Percentiles rank a stretch among this genome's conserved stretches.
phyloP scores from a whole-genome alignment of 2,329 filamentous ascomycete species.

The Fusarium marasasianum region DNA sequence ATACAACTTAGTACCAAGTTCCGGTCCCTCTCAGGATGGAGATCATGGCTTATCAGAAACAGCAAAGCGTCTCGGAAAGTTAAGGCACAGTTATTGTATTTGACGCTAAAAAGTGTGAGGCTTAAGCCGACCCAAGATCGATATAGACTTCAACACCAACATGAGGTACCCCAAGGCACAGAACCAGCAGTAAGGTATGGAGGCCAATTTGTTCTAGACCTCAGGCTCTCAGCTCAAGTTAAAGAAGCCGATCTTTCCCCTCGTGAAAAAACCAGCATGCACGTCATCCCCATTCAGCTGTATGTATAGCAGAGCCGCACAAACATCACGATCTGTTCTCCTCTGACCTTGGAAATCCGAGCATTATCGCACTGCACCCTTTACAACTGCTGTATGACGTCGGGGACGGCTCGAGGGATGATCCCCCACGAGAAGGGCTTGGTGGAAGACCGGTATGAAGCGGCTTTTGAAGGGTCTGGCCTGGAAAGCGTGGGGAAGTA shows the following conservation, averaged over 20 bases:
- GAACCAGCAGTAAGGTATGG: not conserved
- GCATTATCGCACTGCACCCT: not conserved
- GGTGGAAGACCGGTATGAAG: conserved; percentile 9
- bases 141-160: not conserved
- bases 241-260: not conserved
- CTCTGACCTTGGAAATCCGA: not conserved
- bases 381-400: conserved; percentile 11
- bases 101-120: not conserved
- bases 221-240: not conserved
- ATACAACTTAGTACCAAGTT: not conserved
- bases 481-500: conserved; percentile 16
- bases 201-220: not conserved
- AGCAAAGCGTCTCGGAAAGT: not conserved
- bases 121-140: not conserved
- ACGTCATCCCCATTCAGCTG: conserved; percentile 1
- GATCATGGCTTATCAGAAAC: not conserved
- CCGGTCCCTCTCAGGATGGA: not conserved
- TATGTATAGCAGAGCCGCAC: conserved; percentile 8
- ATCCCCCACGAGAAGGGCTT: conserved; percentile 21
- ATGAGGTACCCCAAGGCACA: not conserved
- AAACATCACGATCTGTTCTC: not conserved
- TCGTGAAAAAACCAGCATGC: conserved; percentile 1
- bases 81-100: not conserved
- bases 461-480: conserved; percentile 9
- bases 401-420: not conserved